A percentile compares a stretch with the other conserved stretches of the same genome.
phyloP scores from a whole-genome alignment of 1,139 yeast genomes.

The Torulaspora globosa region DNA sequence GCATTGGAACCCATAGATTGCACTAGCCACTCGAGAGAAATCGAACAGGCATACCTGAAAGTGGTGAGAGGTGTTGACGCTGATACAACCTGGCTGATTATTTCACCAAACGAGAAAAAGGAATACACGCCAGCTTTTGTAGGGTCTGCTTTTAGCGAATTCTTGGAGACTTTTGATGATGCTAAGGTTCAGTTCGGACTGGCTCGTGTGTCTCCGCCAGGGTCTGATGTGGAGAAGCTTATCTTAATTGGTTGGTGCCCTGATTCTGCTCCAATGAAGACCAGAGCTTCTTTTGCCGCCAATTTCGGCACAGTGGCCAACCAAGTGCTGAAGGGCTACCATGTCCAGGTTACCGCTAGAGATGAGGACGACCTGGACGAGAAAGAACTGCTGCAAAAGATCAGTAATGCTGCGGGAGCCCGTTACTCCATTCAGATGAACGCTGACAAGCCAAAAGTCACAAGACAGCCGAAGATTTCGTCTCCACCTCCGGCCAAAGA shows the following conservation, averaged over 20 bases:
- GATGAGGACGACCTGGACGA: constrained; percentile 85
- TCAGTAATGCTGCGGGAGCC: constrained; percentile 93
- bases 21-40: constrained; percentile 53
- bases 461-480: constrained; percentile 52
- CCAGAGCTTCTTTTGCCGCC: constrained; percentile 68
- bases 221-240: constrained; percentile 80
- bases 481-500: constrained; percentile 62
- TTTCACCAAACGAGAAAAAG: constrained; percentile 55
- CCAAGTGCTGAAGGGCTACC: constrained; percentile 71
- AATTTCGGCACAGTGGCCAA: constrained; percentile 69
- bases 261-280: constrained; percentile 72
- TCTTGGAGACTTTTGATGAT: constrained; percentile 77
- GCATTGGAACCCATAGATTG: constrained; percentile 38
- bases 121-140: constrained; percentile 55
- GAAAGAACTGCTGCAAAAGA: constrained; percentile 65
- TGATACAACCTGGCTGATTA: constrained; percentile 57
- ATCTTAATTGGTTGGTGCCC: constrained; percentile 93
- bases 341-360: constrained; percentile 95
- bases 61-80: constrained; percentile 57
- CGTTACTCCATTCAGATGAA: constrained; percentile 67
- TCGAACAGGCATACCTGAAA: constrained; percentile 58
- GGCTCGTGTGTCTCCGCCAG: constrained; percentile 82
- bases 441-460: constrained; percentile 32
- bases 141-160: constrained; percentile 67
- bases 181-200: constrained; percentile 89